Conservation (phyloP, 2,329 filamentous ascomycete species). For the Fusarium lateritium region DNA sequence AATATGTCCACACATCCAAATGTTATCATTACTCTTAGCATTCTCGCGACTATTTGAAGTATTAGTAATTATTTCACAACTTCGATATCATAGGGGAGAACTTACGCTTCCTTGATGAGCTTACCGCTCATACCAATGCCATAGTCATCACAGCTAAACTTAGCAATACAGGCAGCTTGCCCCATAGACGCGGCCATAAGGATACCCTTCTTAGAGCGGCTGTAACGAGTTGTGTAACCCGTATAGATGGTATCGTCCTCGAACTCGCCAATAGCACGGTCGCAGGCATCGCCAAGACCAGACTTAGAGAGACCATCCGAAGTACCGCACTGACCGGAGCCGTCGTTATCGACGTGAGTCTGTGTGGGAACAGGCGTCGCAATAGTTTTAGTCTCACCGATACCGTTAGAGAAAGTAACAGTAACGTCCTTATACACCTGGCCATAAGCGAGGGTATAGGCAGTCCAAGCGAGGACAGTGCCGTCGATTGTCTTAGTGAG, state of each 20-base stretch:
- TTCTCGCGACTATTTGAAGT: slow-evolving; percentile 5
- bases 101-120: slow-evolving; percentile 13
- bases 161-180: slow-evolving; percentile 17
- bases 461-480: slow-evolving; percentile 14
- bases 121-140: slow-evolving; percentile 23
- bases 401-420: not conserved
- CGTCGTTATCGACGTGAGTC: slow-evolving; percentile 27
- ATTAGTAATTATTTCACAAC: not conserved
- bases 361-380: slow-evolving; percentile 20
- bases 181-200: not conserved
- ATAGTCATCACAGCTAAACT: slow-evolving; percentile 34
- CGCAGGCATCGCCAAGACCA: slow-evolving; percentile 17
- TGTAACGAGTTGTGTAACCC: slow-evolving; percentile 21
- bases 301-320: slow-evolving; percentile 15
- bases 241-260: slow-evolving; percentile 21
- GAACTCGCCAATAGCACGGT: slow-evolving; percentile 20
- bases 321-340: slow-evolving; percentile 25
- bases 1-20: slow-evolving; percentile 29
- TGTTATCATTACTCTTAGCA: slow-evolving; percentile 11
- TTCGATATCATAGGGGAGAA: not conserved
- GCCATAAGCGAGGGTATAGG: slow-evolving; percentile 1
- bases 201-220: slow-evolving; percentile 19
- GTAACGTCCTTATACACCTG: not conserved
- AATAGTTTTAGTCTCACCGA: slow-evolving; percentile 5
- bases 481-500: slow-evolving; percentile 17